These are phyloP conservation scores for Camellia granthamiana DNA, from an alignment of 148 eudicot genomes.

Conservation along the genomic window DNA sequence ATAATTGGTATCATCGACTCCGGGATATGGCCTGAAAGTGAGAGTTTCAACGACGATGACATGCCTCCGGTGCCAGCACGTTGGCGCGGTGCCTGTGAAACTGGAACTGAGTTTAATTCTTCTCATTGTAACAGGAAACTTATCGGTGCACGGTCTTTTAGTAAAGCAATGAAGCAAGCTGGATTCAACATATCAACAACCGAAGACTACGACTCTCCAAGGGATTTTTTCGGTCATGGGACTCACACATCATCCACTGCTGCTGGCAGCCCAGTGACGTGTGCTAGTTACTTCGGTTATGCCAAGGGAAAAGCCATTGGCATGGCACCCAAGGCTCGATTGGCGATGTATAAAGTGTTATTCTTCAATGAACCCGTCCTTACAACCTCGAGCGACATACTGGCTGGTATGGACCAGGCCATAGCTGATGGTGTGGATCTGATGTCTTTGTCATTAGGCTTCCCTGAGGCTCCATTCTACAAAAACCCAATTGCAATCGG, in stretches of 20 bases:
- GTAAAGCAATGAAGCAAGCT: slow-evolving; percentile 7
- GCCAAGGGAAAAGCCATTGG: slow-evolving; percentile 40
- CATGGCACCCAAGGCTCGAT: slow-evolving; percentile 41
- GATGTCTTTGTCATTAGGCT: slow-evolving; percentile 38
- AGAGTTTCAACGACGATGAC: slow-evolving; percentile 37
- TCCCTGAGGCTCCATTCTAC: neutral
- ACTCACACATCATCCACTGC: slow-evolving; percentile 54
- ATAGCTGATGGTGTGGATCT: slow-evolving; percentile 46
- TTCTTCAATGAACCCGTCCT: slow-evolving; percentile 14
- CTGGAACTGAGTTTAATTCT: slow-evolving; percentile 27
- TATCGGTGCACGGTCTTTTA: slow-evolving; percentile 38
- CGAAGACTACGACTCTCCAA: slow-evolving; percentile 28
- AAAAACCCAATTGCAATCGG: slow-evolving; percentile 32
- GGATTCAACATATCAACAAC: slow-evolving; percentile 7
- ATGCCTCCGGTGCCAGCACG: slow-evolving; percentile 33
- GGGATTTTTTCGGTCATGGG: slow-evolving; percentile 43
- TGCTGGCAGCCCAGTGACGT: slow-evolving; percentile 29
- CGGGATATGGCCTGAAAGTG: slow-evolving; percentile 50
- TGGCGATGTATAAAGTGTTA: slow-evolving; percentile 46
- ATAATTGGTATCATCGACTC: slow-evolving; percentile 46
- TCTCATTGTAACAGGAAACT: slow-evolving; percentile 42
- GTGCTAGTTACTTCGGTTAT: slow-evolving; percentile 33
- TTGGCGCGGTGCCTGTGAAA: slow-evolving; percentile 44
- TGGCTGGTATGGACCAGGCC: slow-evolving; percentile 38
- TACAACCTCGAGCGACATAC: slow-evolving; percentile 16